Evolutionary conservation across 2,329 filamentous ascomycete species (phyloP), one percentile per base, ranked within the genome.

Genomic region (Penicillium sp.): DNA sequence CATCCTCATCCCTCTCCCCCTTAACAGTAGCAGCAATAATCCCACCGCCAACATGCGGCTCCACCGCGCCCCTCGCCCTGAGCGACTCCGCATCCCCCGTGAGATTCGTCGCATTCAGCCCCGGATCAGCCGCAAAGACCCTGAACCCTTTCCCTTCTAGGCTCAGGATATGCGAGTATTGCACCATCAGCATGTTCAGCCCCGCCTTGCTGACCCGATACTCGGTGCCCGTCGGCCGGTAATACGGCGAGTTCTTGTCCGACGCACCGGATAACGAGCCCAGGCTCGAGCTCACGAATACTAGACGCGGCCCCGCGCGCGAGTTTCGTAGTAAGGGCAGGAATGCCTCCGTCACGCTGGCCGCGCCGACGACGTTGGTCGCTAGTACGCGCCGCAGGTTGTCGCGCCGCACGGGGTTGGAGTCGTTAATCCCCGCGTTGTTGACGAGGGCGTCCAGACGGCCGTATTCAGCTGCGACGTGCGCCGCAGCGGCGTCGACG

Each of bases 401-500:
- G 3, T 75, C 66, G 20, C 54, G 24, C 48, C 46, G 5, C 21
- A 38, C n/a, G 30, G 38, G 47, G 11, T 47, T 12, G 24, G 28
- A 21, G 18, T 45, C 46, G 8, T 57, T 21, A 52, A 64, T 58
- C 16, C 65, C 66, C 9, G 66, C 64, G 23, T 35, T 66, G 57
- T 68, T 68, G 55, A 68, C 56, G 1, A 66, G 61, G 42, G 67
- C 64, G 28, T 69, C 65, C 5, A 69, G 60, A 6, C 60, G 61
- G 26, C 65, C 84, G 62, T 84, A 81, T 60, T 82, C 83, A 50
- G 75, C 69, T 8, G 79, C 79, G 20, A 81, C 77, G 55, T 79
- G 77, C 63, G 86, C 82, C 11, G 79, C 80, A 42, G 80, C 77
- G 47, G 82, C 75, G 65, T 86, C 78, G 57, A 79, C 65, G 11